Evolutionary conservation across 805 yeast genomes (phyloP), one percentile per base, ranked within the genome.

Genomic region (Blastobotrys terrestris): DNA sequence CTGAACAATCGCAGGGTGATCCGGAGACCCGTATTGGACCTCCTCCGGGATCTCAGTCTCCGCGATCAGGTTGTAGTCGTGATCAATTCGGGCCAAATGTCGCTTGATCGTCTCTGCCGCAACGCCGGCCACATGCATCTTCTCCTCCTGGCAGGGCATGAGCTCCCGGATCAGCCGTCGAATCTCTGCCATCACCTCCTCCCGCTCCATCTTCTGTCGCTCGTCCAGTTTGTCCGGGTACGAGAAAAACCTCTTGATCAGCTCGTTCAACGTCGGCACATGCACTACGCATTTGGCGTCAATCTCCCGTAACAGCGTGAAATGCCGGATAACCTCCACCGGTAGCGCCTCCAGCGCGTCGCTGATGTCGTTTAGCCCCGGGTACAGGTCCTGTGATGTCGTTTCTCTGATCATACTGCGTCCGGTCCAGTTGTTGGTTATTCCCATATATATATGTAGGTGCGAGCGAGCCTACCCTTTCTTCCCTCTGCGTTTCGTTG

Each of bases 311-410:
- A 94, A 72, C 14, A 89, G 72, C 1, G 98, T 94, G 67, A 90
- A 82, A 64, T 91, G 92, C 50, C 91, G 80, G 48, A 90, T 80
- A 42, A 88, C 75, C 59, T 89, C 97, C 52, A 77, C 64, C 0
- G 99, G 99, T 57, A 90, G 75, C 20, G 96, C 96, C 64, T 90
- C 95, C 49, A 92, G 78, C 0, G 90, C 91, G 71, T 94, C 99
- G 45, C 87, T 76, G 52, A 94, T 79, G 67, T 94, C 99, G 70
- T 91, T 92, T 51, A 94, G 73, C 1, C 97, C 98, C 0, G 97
- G 95, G 58, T 77, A 83, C 20, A 61, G 44, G n/a, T 53, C 64
- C 46, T 40, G 51, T 26, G 35, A 11, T 11, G 35, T 11, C 35
- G 5, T 26, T 26, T 26, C 35, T 26, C 35, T 26, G 35, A 26